Evolutionary conservation across 306 rosid genomes (phyloP).

Genomic region (Crataegus laevigata): DNA sequence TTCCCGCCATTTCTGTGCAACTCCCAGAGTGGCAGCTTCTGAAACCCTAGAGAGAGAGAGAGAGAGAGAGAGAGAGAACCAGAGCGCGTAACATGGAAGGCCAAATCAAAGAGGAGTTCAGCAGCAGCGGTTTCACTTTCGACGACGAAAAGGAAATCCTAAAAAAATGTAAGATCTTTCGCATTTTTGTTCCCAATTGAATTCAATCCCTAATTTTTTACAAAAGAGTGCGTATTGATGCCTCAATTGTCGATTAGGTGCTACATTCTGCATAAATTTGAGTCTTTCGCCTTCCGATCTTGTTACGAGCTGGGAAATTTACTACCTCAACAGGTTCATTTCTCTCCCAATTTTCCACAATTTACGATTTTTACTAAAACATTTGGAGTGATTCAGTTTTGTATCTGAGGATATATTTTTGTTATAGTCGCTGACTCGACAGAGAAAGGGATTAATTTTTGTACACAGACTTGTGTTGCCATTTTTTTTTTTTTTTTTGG

Average conservation of each 20-base stretch:
- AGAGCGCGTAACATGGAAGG: constrained; percentile 52
- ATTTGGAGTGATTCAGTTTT: background rate
- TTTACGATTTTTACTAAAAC: background rate
- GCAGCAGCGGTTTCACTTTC: constrained; percentile 39
- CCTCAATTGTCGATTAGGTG: constrained; percentile 33
- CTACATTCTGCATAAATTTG: constrained; percentile 65
- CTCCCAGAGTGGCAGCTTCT: constrained; percentile 11
- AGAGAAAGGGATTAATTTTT: background rate
- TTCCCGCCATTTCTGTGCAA: constrained; percentile 58
- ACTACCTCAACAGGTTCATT: constrained; percentile 81
- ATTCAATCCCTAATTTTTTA: background rate
- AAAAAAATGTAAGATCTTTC: constrained; percentile 50
- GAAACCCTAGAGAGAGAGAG: constrained; percentile 46
- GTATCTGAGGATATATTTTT: background rate
- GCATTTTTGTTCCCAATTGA: background rate
- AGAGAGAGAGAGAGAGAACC: constrained; percentile 14
- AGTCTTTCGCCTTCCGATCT: constrained; percentile 66
- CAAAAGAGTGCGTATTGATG: background rate
- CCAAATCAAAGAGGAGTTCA: constrained; percentile 63
- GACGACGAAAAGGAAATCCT: constrained; percentile 69
- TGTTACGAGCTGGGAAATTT: constrained; percentile 82
- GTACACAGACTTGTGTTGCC: no score
- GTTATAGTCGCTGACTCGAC: background rate
- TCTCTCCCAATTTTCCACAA: background rate
- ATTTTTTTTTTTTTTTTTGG: no score